Conservation (phyloP, 192 early-diverging fungal species). For the Allomyces macrogynus region DNA sequence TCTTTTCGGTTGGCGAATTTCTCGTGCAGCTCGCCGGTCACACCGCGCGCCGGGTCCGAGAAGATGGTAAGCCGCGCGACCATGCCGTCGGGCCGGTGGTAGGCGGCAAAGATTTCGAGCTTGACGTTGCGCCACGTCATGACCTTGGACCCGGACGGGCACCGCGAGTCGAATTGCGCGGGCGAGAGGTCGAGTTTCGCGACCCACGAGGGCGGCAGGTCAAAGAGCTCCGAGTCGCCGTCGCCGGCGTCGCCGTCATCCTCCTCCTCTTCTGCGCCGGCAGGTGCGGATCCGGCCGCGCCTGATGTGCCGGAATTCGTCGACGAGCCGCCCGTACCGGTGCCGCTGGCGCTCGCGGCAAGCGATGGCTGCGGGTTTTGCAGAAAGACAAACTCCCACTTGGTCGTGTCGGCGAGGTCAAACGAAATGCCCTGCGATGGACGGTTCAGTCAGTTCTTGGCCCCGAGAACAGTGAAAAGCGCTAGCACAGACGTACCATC, state of each 20-base stretch:
- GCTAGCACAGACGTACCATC: slow-evolving; percentile 9
- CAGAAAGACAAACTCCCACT: slow-evolving; percentile 38
- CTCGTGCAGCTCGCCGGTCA: slow-evolving; percentile 26
- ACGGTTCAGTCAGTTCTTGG: neutral
- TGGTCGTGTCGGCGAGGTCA: slow-evolving; percentile 34
- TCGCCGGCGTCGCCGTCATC: slow-evolving; percentile 4
- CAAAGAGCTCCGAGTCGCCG: slow-evolving; percentile 18
- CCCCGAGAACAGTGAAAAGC: neutral
- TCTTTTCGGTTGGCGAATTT: slow-evolving; percentile 29
- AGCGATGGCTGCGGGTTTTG: slow-evolving; percentile 26
- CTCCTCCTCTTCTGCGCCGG: slow-evolving; percentile 1
- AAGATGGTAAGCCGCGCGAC: slow-evolving; percentile 28
- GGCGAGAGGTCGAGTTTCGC: slow-evolving; percentile 15
- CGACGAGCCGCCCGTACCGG: slow-evolving; percentile 3
- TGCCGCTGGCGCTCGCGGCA: too few species aligned
- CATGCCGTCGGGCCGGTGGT: slow-evolving; percentile 32
- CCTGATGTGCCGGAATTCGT: neutral
- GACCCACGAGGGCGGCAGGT: slow-evolving; percentile 36
- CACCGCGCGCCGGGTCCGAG: slow-evolving; percentile 17
- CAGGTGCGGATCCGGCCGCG: neutral
- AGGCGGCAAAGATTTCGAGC: slow-evolving; percentile 36
- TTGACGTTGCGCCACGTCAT: slow-evolving; percentile 20
- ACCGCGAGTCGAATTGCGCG: slow-evolving; percentile 29
- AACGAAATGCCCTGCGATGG: slow-evolving; percentile 29
- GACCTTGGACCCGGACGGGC: slow-evolving; percentile 27